Base-by-base conservation (phyloP, 192 early-diverging fungal genomes). In the Gigaspora rosea region DNA sequence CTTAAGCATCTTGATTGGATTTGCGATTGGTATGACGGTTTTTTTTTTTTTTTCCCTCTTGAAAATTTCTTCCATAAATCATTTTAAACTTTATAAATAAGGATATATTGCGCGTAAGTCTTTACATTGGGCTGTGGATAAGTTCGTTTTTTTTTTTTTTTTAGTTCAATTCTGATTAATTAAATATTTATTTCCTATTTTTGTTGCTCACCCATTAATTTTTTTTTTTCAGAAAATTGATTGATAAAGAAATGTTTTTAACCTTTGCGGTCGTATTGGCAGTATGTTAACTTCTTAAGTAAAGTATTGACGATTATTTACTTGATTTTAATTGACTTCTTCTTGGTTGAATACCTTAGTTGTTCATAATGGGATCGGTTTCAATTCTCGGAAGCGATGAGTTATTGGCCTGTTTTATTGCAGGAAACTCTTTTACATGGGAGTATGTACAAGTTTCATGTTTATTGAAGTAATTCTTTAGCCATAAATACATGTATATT, bases 241-340 rank as follows among this genome's bases (percentile, higher is more conserved):
- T 95, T 22, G 95, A 96, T 80, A 91, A 93, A 69, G 90, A 91
- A 61, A 89, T 85, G 35, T 90, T 96, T 67, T 80, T 95, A 72
- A 86, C 88, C 9, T 92, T 92, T 57, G 85, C 88, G 4, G 89
- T 95, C 59, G 90, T 92, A 1, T 83, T 96, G 70, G 85, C 91
- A 0, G 80, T 92, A 64, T 50, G 67, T 69, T 49, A 33, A 18
- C 1, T 66, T 47, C 18, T 18, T 66, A 4, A 36, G 1, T 65
- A 16, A n/a, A n/a, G n/a, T n/a, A n/a, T n/a, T n/a, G n/a, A n/a
- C n/a, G n/a, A n/a, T n/a, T n/a, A n/a, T n/a, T n/a, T n/a, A n/a
- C n/a, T n/a, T n/a, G n/a, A n/a, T n/a, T n/a, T n/a, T n/a, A n/a
- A n/a, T n/a, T n/a, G n/a, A n/a, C n/a, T n/a, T n/a, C n/a, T n/a